Percentiles rank a stretch among this genome's conserved stretches.
Evolutionary conservation across 257 asterid species (phyloP).

Genomic region (Pogostemon cablin): DNA sequence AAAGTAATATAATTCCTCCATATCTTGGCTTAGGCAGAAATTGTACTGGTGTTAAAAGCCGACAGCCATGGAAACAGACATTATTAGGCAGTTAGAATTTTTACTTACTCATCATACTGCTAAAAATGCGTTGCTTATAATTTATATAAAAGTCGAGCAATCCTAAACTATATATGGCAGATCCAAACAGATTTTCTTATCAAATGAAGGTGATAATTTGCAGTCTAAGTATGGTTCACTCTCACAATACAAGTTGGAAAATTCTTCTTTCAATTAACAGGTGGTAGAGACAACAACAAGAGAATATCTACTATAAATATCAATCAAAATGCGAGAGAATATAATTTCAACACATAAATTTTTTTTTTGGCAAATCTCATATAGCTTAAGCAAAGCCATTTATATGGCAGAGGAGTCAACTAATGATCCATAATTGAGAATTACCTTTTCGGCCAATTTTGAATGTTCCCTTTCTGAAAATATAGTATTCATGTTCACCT

Average conservation of each 20-base stretch:
- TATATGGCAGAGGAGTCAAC: slow-evolving; percentile 21
- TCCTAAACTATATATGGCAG: too few relatives aligned
- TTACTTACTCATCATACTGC: too few relatives aligned
- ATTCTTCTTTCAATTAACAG: too few relatives aligned
- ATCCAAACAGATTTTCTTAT: too few relatives aligned
- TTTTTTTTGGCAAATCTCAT: slow-evolving; percentile 14
- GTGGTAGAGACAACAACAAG: slow-evolving; percentile 4
- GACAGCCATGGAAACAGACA: not conserved
- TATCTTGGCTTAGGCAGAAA: slow-evolving; percentile 7
- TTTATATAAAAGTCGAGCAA: too few relatives aligned
- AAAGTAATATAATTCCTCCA: slow-evolving; percentile 2
- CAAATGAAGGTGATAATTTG: too few relatives aligned
- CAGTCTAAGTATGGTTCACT: too few relatives aligned
- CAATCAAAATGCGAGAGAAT: not conserved
- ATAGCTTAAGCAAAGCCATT: not conserved
- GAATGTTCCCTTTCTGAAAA: slow-evolving; percentile 77
- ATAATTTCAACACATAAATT: not conserved
- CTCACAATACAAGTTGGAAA: too few relatives aligned
- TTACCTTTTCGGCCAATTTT: slow-evolving; percentile 95
- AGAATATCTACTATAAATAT: not conserved
- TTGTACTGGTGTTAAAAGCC: not conserved
- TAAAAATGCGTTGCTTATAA: too few relatives aligned
- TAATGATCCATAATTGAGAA: not conserved
- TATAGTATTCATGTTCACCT: slow-evolving; percentile 82
- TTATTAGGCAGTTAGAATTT: too few relatives aligned